Percentiles rank a stretch among this genome's conserved stretches.
These are phyloP conservation scores for Kwoniella shandongensis DNA, from an alignment of 768 basidiomycete genomes.

Conservation along the genomic window DNA sequence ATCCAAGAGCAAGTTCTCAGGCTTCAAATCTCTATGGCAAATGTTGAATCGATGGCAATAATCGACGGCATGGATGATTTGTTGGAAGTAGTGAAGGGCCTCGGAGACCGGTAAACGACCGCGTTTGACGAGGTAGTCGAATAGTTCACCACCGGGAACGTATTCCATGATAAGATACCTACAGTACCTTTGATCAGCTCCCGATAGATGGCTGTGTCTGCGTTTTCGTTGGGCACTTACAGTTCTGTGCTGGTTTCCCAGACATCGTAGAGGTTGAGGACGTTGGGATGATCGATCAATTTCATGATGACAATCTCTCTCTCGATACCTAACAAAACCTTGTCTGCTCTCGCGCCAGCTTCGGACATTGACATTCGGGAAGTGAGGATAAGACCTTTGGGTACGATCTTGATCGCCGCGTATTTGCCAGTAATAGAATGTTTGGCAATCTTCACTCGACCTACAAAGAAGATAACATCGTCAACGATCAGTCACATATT, in stretches of 20 bases:
- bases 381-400: conserved; percentile 66
- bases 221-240: conserved; percentile 55
- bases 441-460: conserved; percentile 84
- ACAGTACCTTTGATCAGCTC: background rate
- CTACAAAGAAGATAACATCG: conserved; percentile 55
- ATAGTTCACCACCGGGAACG: conserved; percentile 89
- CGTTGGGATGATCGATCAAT: conserved; percentile 89
- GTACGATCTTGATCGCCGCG: conserved; percentile 92
- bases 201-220: background rate
- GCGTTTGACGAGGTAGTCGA: conserved; percentile 81
- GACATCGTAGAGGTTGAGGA: conserved; percentile 91
- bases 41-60: conserved; percentile 95
- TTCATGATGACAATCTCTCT: conserved; percentile 98
- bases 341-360: conserved; percentile 72
- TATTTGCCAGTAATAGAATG: conserved; percentile 84
- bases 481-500: conserved; percentile 1
- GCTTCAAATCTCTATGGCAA: conserved; percentile 90
- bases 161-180: conserved; percentile 84
- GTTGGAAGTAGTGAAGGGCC: conserved; percentile 83
- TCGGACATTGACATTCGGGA: conserved; percentile 69
- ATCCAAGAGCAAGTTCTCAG: conserved; percentile 88
- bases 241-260: conserved; percentile 90
- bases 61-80: conserved; percentile 85
- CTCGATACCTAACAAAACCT: conserved; percentile 75
- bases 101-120: conserved; percentile 70